phyloP scores from a whole-genome alignment of 441 rosid genomes.

The Gossypium schwendimanii region DNA sequence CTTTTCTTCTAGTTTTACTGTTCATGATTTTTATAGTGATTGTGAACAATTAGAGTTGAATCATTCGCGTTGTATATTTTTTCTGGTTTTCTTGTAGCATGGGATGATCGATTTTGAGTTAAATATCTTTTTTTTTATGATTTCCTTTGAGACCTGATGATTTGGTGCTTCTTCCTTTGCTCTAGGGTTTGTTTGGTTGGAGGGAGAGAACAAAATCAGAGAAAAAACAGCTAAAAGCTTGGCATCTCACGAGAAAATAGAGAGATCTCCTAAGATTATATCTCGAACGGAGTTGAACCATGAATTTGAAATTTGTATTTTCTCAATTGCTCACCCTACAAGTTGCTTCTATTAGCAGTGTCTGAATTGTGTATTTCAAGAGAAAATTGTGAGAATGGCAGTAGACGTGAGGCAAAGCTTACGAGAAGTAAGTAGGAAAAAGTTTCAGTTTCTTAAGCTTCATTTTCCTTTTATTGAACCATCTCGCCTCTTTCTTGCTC shows the following conservation, averaged over 20 bases:
- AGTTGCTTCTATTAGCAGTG: constrained; percentile 6
- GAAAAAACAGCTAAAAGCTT: neutral
- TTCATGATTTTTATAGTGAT: neutral
- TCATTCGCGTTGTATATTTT: neutral
- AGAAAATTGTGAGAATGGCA: constrained; percentile 22
- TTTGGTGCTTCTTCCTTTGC: neutral
- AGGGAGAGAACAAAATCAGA: neutral
- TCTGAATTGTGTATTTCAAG: constrained; percentile 7
- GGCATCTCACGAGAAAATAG: neutral
- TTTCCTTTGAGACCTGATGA: neutral
- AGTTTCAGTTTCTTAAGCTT: neutral
- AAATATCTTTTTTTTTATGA: neutral
- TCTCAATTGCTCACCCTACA: neutral
- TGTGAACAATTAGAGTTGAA: neutral
- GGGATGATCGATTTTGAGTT: neutral
- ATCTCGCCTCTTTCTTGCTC: neutral
- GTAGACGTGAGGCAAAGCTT: constrained; percentile 16
- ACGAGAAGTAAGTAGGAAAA: constrained; percentile 22
- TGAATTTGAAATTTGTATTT: neutral
- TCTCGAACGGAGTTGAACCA: neutral
- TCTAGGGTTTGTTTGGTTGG: constrained; percentile 11
- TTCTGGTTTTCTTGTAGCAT: neutral
- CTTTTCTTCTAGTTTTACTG: neutral
- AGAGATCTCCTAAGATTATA: neutral
- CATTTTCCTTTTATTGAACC: neutral